phyloP scores from a whole-genome alignment of 2,329 filamentous ascomycete species.

The Colletotrichum musae region DNA sequence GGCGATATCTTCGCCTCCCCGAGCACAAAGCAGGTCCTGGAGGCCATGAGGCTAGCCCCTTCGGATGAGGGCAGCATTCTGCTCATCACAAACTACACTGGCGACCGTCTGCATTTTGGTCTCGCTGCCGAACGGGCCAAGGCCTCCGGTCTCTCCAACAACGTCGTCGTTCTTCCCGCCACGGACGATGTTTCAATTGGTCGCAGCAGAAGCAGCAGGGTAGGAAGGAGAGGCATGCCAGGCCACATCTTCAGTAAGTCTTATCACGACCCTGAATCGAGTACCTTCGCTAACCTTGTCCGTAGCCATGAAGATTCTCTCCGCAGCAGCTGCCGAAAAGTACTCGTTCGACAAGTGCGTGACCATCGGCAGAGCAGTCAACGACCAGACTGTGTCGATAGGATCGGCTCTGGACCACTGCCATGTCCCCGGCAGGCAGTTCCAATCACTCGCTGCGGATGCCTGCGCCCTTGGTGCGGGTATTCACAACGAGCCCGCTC shows the following conservation, averaged over 20 bases:
- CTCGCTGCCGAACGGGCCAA: conserved; percentile 82
- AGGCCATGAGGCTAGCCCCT: conserved; percentile 74
- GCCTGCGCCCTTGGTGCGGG: conserved; percentile 65
- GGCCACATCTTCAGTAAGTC: conserved; percentile 68
- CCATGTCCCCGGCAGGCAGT: conserved; percentile 76
- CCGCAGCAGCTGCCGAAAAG: conserved; percentile 74
- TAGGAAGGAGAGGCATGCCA: conserved; percentile 80
- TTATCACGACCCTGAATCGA: conserved; percentile 49
- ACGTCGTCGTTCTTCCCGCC: conserved; percentile 79
- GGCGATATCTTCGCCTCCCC: conserved; percentile 84
- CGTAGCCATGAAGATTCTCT: conserved; percentile 77
- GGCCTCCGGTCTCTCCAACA: conserved; percentile 69
- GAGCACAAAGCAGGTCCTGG: conserved; percentile 78
- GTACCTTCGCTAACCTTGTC: conserved; percentile 49
- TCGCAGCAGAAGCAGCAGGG: conserved; percentile 75
- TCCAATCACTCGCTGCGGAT: conserved; percentile 59
- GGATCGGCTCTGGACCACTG: conserved; percentile 80
- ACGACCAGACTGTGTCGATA: conserved; percentile 74
- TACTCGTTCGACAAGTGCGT: conserved; percentile 70
- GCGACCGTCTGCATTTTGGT: conserved; percentile 80
- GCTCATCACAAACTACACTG: conserved; percentile 83
- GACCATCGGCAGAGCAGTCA: conserved; percentile 68
- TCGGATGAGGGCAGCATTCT: conserved; percentile 77
- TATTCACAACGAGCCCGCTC: conserved; percentile 64
- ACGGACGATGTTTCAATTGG: conserved; percentile 83